Evolutionary conservation across 805 yeast genomes (phyloP), one percentile per base, ranked within the genome.

Genomic region (Wickerhamia fluorescens): DNA sequence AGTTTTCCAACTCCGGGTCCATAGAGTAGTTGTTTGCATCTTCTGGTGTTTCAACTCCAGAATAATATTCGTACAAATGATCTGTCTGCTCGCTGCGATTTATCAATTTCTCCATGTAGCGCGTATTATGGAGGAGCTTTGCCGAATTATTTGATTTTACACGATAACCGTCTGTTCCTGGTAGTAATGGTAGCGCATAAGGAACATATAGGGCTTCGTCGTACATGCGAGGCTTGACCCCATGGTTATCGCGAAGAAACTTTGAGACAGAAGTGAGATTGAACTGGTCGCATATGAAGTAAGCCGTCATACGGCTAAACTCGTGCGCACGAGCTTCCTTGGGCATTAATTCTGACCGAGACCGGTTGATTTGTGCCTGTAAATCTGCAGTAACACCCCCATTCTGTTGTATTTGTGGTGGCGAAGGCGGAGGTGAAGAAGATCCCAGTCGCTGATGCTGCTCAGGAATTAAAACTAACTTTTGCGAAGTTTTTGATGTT

Each of bases 171-270:
- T 78, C 80, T 15, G 68, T 71, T 3, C 96, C 96, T 0, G 95
- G 94, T 3, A 86, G 59, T 16, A 88, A 61, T 0, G 97, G 98
- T 22, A 89, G 61, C 16, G 86, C 71, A 46, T 88, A 89, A 1
- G 95, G 94, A 6, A 83, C 89, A 47, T 88, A 89, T 14, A 92
- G 57, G n/a, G 86, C 94, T 44, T 89, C 96, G 54, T 89, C 96
- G 45, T 89, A 89, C 17, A 82, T 51, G 37, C 96, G 63, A 1
- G 96, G 95, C 5, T 83, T 72, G 1, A 88, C 94, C 43, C 79
- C 78, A 54, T 89, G 98, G 24, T 77, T 66, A 6, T 70, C 61
- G 22, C 69, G 61, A 16, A 92, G 57, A 42, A 85, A 89, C 25
- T 68, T 65, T 1, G 80, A 67, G 3, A 86, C 73, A 5, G 71